Evolutionary conservation across 129 eudicot species (phyloP).

Genomic region (Rutidosis leptorrhynchoides): DNA sequence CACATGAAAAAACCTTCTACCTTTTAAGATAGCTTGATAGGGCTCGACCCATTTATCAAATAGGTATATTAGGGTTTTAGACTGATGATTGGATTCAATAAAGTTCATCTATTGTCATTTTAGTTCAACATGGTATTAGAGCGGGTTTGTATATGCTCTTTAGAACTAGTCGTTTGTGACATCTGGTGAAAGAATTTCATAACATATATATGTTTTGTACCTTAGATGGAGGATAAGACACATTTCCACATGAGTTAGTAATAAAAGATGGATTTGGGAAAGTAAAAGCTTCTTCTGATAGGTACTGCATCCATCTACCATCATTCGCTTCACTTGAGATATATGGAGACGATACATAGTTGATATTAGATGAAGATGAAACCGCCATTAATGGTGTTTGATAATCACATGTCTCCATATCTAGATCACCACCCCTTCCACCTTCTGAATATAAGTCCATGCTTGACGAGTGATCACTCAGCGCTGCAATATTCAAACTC

Average conservation of each 20-base stretch:
- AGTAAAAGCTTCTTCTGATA: conserved; percentile 72
- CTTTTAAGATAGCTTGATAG: too few species aligned
- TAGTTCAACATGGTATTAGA: too few species aligned
- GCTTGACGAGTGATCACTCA: conserved; percentile 66
- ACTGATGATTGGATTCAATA: too few species aligned
- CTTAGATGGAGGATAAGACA: conserved; percentile 71
- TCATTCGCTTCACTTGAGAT: conserved; percentile 43
- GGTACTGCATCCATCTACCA: conserved; percentile 77
- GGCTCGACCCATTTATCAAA: too few species aligned
- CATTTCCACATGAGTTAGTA: conserved; percentile 39
- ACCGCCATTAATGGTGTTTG: conserved; percentile 46
- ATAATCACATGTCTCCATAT: conserved; percentile 52
- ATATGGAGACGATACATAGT: conserved; percentile 42
- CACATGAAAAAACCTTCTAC: too few species aligned
- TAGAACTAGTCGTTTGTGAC: too few species aligned
- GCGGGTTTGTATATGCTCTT: too few species aligned
- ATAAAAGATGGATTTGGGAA: conserved; percentile 58
- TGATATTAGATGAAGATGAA: conserved; percentile 41
- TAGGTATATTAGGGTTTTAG: too few species aligned
- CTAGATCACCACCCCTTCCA: conserved; percentile 63
- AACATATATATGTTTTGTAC: too few species aligned
- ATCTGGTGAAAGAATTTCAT: too few species aligned
- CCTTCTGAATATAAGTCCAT: conserved; percentile 66
- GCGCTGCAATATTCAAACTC: conserved; percentile 54
- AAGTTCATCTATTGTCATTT: too few species aligned